Base-by-base conservation (phyloP, 192 early-diverging fungal species). In the Podila epigama region DNA sequence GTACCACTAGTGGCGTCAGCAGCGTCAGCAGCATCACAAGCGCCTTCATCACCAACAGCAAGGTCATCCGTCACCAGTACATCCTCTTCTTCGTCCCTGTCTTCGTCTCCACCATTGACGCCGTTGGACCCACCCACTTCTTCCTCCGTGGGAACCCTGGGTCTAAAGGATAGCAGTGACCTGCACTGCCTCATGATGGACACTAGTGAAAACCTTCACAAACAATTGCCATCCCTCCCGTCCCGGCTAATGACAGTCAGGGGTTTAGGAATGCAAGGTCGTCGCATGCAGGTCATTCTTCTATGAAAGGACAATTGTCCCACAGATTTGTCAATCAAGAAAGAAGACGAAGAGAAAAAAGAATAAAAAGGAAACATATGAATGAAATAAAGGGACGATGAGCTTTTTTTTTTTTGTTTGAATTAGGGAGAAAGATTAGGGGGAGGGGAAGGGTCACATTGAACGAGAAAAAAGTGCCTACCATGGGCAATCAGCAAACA, bases 211-310 rank as follows among this genome's bases (percentile, higher is more conserved):
- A 48, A 22, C 25, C 44, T 48, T 48, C 44, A n/a, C n/a, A n/a
- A n/a, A n/a, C n/a, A n/a, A n/a, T n/a, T n/a, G n/a, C n/a, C n/a
- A n/a, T n/a, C 44, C 2, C 25, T 48, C 20, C 44, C 44, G n/a
- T 48, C 44, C 44, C n/a, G 44, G 15, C n/a, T 48, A 18, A 22
- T 48, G 44, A 48, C n/a, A 22, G 44, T 48, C 44, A 18, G 44
- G 15, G 44, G 44, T 20, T 22, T 48, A 10, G 44, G 44, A 48
- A 22, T 48, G n/a, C 44, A 48, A 7, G 44, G 44, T 22, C 44
- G 44, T 48, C 44, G 44, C 44, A 48, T 48, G 44, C 44, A 48
- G 2, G 44, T 48, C 20, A 48, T 48, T 48, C 44, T 48, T 48
- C n/a, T 48, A 11, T 48, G 44, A 48, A 41, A 48, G n/a, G 44